A percentile compares a stretch with the other conserved stretches of the same genome.
Evolutionary conservation across 2,329 filamentous ascomycete species (phyloP).

Genomic region (Fulvia fulva): DNA sequence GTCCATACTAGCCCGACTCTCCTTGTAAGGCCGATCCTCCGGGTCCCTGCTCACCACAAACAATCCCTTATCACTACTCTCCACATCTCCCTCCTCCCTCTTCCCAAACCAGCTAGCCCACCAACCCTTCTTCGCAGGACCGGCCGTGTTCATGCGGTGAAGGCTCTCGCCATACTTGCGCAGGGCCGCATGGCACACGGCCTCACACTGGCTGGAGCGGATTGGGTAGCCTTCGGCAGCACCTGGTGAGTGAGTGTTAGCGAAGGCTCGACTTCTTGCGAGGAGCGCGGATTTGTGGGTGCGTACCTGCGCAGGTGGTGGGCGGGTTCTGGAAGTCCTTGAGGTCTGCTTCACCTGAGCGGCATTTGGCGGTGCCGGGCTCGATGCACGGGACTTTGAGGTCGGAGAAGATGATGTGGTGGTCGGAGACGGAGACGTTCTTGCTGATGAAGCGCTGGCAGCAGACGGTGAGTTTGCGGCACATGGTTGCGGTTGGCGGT

Average conservation of each 20-base stretch:
- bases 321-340: conserved; percentile 14
- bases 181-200: neutral
- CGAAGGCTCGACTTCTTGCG: neutral
- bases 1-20: neutral
- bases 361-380: conserved; percentile 10
- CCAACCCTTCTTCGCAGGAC: neutral
- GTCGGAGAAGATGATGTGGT: conserved; percentile 8
- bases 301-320: conserved; percentile 15
- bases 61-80: neutral
- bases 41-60: neutral
- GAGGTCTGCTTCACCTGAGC: conserved; percentile 1
- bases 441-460: conserved; percentile 6
- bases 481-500: conserved; percentile 8
- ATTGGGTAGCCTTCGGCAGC: neutral
- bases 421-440: conserved; percentile 2
- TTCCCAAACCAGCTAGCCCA: neutral
- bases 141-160: neutral
- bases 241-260: conserved; percentile 3
- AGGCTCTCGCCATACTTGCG: neutral
- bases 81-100: neutral
- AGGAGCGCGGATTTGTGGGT: neutral
- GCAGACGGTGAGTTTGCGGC: conserved; percentile 10
- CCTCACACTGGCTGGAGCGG: neutral
- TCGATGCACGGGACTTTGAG: conserved; percentile 12
- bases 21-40: neutral